Percentiles rank a stretch among this genome's conserved stretches.
These are phyloP conservation scores for Aegilops sharonensis DNA, from an alignment of 176 grass and related monocot genomes.

Conservation along the genomic window DNA sequence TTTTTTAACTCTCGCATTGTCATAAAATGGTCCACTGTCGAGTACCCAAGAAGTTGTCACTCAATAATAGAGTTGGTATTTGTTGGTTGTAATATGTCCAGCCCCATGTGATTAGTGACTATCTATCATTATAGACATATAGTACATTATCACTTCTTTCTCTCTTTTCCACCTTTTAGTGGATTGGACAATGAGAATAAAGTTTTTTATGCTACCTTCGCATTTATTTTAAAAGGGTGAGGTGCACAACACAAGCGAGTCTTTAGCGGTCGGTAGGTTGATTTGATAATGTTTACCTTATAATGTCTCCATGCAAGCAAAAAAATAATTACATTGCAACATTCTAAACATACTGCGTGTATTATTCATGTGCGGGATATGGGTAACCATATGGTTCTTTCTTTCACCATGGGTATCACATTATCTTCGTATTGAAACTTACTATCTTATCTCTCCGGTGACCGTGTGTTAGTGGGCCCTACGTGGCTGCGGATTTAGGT, in stretches of 20 bases:
- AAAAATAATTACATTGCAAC: too few species aligned
- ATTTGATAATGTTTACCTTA: too few species aligned
- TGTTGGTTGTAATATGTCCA: background rate
- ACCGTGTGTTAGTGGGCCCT: too few species aligned
- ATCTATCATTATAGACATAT: background rate
- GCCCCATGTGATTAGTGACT: background rate
- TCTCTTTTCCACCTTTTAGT: background rate
- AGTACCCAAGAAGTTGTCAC: background rate
- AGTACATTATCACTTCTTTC: background rate
- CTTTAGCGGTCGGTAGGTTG: too few species aligned
- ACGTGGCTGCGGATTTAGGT: too few species aligned
- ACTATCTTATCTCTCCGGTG: too few species aligned
- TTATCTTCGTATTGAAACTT: too few species aligned
- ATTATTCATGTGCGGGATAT: too few species aligned
- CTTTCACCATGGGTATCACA: too few species aligned
- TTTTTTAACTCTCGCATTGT: background rate
- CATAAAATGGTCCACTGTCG: background rate
- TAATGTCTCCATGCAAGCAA: too few species aligned
- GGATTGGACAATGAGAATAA: background rate
- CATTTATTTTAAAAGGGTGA: background rate
- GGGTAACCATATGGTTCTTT: too few species aligned
- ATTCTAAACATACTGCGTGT: too few species aligned
- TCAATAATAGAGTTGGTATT: slow-evolving; percentile 3
- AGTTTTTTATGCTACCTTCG: background rate
- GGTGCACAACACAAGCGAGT: background rate